Evolutionary conservation across 495 filamentous ascomycete species (phyloP), one percentile per base, ranked within the genome.

Genomic region (Neurospora sp.): DNA sequence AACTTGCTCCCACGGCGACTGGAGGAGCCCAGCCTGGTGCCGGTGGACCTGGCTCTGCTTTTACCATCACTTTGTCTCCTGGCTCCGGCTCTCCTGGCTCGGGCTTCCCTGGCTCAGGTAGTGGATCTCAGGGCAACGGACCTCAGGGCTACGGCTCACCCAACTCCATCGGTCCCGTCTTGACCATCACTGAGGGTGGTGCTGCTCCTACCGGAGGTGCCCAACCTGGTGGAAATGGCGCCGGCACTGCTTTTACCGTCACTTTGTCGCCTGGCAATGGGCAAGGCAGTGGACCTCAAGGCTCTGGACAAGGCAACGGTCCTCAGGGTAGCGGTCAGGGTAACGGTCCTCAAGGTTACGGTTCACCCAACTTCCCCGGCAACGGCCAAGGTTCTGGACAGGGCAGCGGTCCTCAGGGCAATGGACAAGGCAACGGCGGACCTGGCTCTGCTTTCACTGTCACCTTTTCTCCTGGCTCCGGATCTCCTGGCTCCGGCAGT

Each of bases 121-220:
- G 49, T 14, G 46, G 46, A 11, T 6, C 46, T 54, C 46, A 54
- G 10, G 10, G 44, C n/a, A 49, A 49, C 44, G 44, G n/a, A 23
- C 44, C 44, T 49, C 44, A 49, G n/a, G 44, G 44, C 9, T 49
- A 49, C 44, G 44, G 44, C 44, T 49, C 44, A 49, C 44, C 44
- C n/a, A 49, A 49, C 44, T 49, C 44, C 0, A 9, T 54, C 10
- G 46, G 46, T 3, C 46, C 46, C 37, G 20, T 44, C 8, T 42
- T 66, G 31, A 75, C 74, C 18, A 70, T 75, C 12, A 75, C 70
- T 9, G 54, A 72, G 35, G 62, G 70, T 37, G 23, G 37, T n/a
- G 20, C 54, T 39, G 40, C 46, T 20, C 16, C 69, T n/a, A 46
- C 39, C 8, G 73, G 73, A 62, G 37, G 42, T 71, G n/a, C n/a